Evolutionary conservation across 2,329 filamentous ascomycete species (phyloP).

Genomic region (Fusarium cicatricum): DNA sequence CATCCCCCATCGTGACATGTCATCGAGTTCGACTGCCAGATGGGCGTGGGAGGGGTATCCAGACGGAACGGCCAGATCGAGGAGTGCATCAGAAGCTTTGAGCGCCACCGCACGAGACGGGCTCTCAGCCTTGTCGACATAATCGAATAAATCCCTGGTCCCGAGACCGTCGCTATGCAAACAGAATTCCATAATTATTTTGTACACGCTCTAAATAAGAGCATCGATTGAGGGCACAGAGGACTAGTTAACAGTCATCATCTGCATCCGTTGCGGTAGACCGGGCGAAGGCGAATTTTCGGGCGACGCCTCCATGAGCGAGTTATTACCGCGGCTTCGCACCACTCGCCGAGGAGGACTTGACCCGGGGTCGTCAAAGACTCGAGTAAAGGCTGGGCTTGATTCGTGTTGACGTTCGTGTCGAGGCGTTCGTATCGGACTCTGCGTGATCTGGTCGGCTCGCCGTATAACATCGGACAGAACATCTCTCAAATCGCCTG

Average conservation of each 20-base stretch:
- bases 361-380: conserved; percentile 69
- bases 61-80: conserved; percentile 17
- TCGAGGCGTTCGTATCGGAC: conserved; percentile 61
- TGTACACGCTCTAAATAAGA: conserved; percentile 43
- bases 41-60: conserved; percentile 7
- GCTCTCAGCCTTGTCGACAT: conserved; percentile 17
- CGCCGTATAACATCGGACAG: conserved; percentile 68
- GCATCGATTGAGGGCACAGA: conserved; percentile 15
- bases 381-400: conserved; percentile 72
- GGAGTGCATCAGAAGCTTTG: conserved; percentile 8
- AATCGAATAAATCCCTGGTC: conserved; percentile 30
- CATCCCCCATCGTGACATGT: not conserved
- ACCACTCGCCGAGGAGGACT: conserved; percentile 61
- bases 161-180: conserved; percentile 51
- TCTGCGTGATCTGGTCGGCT: conserved; percentile 66
- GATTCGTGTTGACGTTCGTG: conserved; percentile 58
- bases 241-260: conserved; percentile 68
- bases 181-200: conserved; percentile 43
- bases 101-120: conserved; percentile 14
- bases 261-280: conserved; percentile 63
- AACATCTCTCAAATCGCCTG: conserved; percentile 65
- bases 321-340: conserved; percentile 63
- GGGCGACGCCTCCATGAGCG: conserved; percentile 60
- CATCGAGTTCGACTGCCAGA: conserved; percentile 6
- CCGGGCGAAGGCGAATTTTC: conserved; percentile 61